A percentile compares a stretch with the other conserved stretches of the same genome.
phyloP scores from a whole-genome alignment of 352 stramenopile genomes.

The Phytophthora hibernalis region DNA sequence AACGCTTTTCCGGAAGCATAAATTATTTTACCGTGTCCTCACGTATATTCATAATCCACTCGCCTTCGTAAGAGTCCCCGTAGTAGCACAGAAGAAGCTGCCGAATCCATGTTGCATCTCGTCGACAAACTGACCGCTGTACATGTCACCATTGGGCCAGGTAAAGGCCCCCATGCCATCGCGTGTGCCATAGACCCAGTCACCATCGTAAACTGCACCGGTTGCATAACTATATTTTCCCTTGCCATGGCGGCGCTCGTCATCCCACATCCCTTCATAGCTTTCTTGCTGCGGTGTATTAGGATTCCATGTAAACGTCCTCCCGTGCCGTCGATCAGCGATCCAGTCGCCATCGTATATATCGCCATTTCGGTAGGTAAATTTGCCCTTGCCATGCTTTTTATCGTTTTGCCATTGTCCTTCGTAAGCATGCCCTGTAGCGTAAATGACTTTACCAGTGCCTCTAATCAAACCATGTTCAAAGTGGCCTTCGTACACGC shows the following conservation, averaged over 20 bases:
- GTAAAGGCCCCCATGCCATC: constrained; percentile 81
- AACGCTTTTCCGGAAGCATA: constrained; percentile 88
- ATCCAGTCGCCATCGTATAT: constrained; percentile 80
- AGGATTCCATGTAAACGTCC: constrained; percentile 71
- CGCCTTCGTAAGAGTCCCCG: constrained; percentile 74
- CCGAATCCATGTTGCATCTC: constrained; percentile 86
- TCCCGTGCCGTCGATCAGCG: constrained; percentile 65
- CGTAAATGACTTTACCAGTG: constrained; percentile 62
- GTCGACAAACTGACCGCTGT: constrained; percentile 78
- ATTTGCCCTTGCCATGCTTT: constrained; percentile 82
- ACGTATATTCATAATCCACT: constrained; percentile 87
- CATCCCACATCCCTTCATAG: constrained; percentile 80
- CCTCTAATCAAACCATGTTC: constrained; percentile 71
- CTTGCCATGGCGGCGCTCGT: constrained; percentile 67
- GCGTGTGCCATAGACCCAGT: constrained; percentile 70
- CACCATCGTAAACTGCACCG: constrained; percentile 66
- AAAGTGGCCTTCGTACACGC: constrained; percentile 80
- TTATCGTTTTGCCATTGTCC: constrained; percentile 72
- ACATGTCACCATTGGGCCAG: constrained; percentile 89
- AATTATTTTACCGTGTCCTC: constrained; percentile 70
- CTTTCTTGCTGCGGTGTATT: constrained; percentile 63
- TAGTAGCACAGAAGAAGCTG: constrained; percentile 61
- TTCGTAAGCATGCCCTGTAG: constrained; percentile 70
- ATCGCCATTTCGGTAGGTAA: constrained; percentile 86
- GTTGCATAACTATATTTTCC: constrained; percentile 72